Conservation (phyloP, 208 protist species). For the Leishmania aethiopica region DNA sequence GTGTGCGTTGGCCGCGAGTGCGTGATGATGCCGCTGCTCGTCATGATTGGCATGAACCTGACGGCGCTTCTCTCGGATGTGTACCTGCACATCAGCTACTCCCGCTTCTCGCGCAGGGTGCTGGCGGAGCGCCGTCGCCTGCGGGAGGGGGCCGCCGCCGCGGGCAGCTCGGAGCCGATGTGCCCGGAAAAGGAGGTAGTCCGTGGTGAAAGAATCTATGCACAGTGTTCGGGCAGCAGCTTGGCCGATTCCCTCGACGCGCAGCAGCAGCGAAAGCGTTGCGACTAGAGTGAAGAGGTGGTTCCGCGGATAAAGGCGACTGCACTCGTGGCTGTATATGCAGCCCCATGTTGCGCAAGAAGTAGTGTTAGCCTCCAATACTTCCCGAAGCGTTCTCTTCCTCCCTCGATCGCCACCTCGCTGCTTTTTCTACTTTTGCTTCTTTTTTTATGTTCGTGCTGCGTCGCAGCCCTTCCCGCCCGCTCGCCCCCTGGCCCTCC, state of each 20-base stretch:
- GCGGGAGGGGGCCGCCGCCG: slow-evolving; percentile 18
- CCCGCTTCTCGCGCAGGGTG: slow-evolving; percentile 28
- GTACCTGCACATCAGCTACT: slow-evolving; percentile 56
- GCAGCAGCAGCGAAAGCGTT: background rate
- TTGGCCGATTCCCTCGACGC: background rate
- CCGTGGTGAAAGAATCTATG: background rate
- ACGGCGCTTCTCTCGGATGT: slow-evolving; percentile 38
- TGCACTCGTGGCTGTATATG: background rate
- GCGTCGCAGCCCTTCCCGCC: background rate
- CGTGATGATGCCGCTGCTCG: slow-evolving; percentile 51
- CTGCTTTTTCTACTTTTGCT: background rate
- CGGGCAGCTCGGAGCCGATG: background rate
- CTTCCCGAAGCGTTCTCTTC: background rate
- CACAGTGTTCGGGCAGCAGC: background rate
- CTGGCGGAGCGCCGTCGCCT: slow-evolving; percentile 47
- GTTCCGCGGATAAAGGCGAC: background rate
- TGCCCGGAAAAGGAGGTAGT: slow-evolving; percentile 3
- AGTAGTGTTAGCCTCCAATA: background rate
- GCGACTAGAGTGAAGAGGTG: background rate
- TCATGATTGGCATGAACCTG: slow-evolving; percentile 50
- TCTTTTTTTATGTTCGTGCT: background rate
- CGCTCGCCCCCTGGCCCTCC: background rate
- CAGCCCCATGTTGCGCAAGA: no score
- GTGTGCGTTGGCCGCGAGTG: slow-evolving; percentile 40
- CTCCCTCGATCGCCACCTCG: background rate